Evolutionary conservation across 2,329 filamentous ascomycete genomes (phyloP).

Genomic region (Cladosporium austrohemisphaericum): DNA sequence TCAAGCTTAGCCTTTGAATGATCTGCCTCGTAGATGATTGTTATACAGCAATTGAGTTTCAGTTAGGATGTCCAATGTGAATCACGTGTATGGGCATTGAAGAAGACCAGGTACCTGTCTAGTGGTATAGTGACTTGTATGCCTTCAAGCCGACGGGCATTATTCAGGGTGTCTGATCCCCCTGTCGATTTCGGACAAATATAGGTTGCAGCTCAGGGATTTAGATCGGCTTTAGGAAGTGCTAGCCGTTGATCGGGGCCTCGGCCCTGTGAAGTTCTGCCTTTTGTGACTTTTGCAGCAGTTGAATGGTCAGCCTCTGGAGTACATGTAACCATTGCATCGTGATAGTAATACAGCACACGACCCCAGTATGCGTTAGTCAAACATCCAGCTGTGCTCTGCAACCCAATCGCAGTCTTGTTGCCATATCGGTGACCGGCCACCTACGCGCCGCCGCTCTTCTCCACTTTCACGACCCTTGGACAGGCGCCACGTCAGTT

Average conservation of each 20-base stretch:
- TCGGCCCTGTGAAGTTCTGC: conserved; percentile 10
- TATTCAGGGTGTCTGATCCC: conserved; percentile 2
- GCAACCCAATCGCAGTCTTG: conserved; percentile 8
- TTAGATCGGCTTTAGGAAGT: conserved; percentile 5
- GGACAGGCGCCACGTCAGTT: conserved; percentile 6
- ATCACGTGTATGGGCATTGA: too few species aligned
- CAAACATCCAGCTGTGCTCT: background rate
- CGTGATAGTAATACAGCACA: too few species aligned
- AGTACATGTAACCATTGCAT: too few species aligned
- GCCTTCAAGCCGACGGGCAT: too few species aligned
- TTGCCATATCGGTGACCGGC: conserved; percentile 7
- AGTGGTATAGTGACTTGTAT: too few species aligned
- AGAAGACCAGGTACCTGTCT: background rate
- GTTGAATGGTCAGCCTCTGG: too few species aligned
- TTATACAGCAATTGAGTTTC: too few species aligned
- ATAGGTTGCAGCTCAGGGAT: too few species aligned
- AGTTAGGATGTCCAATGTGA: too few species aligned
- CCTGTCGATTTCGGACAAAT: conserved; percentile 9
- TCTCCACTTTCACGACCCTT: conserved; percentile 11
- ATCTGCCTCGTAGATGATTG: too few species aligned
- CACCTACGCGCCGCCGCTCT: background rate
- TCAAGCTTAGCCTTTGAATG: too few species aligned
- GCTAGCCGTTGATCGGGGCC: conserved; percentile 11
- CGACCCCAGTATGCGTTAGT: too few species aligned
- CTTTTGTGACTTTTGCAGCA: background rate